These are phyloP conservation scores for Primulina huaijiensis DNA, from an alignment of 257 asterid species.

Conservation along the genomic window DNA sequence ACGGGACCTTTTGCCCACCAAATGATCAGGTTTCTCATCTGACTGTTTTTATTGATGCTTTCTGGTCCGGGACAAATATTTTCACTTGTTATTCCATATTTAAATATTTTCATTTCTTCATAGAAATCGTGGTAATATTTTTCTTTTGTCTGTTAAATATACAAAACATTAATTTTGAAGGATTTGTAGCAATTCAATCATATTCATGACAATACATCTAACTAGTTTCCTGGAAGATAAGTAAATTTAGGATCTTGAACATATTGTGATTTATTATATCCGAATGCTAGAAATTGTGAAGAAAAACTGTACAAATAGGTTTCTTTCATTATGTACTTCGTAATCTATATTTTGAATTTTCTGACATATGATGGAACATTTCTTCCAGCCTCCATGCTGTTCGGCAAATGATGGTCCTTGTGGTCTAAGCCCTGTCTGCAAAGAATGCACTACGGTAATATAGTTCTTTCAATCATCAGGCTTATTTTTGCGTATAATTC, in stretches of 20 bases:
- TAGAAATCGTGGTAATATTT: background rate
- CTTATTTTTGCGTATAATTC: background rate
- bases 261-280: background rate
- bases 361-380: slow-evolving; percentile 9
- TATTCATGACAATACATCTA: background rate
- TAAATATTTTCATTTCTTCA: slow-evolving; percentile 5
- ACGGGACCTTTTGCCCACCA: slow-evolving; percentile 88
- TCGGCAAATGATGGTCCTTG: slow-evolving; percentile 59
- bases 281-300: background rate
- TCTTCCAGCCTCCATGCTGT: slow-evolving; percentile 95
- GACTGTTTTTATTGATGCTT: background rate
- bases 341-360: slow-evolving; percentile 1
- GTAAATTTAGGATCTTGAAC: background rate
- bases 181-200: background rate
- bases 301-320: background rate
- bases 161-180: background rate
- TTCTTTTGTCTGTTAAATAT: slow-evolving; percentile 1
- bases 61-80: background rate
- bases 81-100: slow-evolving; percentile 13
- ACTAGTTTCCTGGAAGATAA: background rate
- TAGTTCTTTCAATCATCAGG: slow-evolving; percentile 3
- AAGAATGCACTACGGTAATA: slow-evolving; percentile 93
- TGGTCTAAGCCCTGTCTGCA: slow-evolving; percentile 62
- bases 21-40: slow-evolving; percentile 71
- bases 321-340: background rate